phyloP scores from a whole-genome alignment of 352 stramenopile species.

The Globisporangium cylindrosporum region DNA sequence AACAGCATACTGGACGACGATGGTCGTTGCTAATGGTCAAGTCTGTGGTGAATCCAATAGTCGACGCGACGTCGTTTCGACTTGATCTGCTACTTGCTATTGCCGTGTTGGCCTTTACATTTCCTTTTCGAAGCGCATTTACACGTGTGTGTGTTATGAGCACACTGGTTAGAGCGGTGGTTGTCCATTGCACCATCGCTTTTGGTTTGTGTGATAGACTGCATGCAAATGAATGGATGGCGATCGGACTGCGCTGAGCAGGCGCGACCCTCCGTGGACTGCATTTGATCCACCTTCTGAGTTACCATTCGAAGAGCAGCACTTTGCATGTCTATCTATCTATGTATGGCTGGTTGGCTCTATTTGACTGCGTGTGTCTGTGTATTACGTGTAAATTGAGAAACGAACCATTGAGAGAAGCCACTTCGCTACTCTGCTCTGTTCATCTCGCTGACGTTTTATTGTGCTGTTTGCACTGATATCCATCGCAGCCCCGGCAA shows the following conservation, averaged over 20 bases:
- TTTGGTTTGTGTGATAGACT: not conserved
- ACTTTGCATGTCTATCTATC: not conserved
- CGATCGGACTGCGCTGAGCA: not conserved
- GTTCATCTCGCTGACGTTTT: not conserved
- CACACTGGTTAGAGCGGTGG: not conserved
- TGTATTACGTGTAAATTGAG: conserved; percentile 3
- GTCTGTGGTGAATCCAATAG: not conserved
- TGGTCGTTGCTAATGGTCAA: not conserved
- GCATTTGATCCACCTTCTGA: not conserved
- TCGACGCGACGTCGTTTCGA: conserved; percentile 3
- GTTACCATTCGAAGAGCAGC: not conserved
- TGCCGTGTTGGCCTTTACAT: not conserved
- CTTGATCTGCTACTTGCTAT: not conserved
- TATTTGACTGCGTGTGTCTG: not conserved
- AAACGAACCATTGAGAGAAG: conserved; percentile 1
- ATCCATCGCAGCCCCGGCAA: not conserved
- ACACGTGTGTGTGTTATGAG: not conserved
- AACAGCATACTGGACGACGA: not conserved
- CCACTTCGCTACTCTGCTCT: not conserved
- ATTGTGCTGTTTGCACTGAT: conserved; percentile 3
- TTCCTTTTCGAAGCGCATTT: not conserved
- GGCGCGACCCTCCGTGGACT: not conserved
- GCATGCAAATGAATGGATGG: not conserved
- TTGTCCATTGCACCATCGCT: not conserved
- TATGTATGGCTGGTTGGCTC: not conserved